Evolutionary conservation across 768 basidiomycete genomes (phyloP).

Genomic region (Rhodotorula graminis): DNA sequence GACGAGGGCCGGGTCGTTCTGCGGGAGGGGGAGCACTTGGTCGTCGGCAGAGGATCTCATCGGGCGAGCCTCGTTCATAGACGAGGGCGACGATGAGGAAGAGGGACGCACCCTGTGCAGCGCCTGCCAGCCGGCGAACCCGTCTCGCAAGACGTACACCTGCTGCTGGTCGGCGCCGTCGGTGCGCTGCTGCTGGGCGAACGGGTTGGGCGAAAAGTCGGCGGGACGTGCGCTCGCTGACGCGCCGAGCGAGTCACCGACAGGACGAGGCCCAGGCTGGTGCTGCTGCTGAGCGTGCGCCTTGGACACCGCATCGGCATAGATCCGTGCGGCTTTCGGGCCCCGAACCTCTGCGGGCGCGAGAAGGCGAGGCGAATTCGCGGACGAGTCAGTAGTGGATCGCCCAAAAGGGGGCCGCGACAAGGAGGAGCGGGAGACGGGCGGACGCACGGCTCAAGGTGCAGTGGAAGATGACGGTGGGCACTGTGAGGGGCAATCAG

Average conservation of each 20-base stretch:
- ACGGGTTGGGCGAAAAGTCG: constrained; percentile 30
- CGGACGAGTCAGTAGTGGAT: no score
- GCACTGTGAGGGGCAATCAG: background rate
- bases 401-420: background rate
- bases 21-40: background rate
- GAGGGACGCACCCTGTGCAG: constrained; percentile 21
- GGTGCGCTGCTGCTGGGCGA: background rate
- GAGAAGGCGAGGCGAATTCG: no score
- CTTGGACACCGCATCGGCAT: constrained; percentile 21
- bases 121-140: constrained; percentile 23
- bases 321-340: constrained; percentile 33
- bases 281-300: no score
- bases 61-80: background rate
- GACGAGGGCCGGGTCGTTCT: constrained; percentile 26
- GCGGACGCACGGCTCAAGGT: constrained; percentile 13
- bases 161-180: constrained; percentile 10
- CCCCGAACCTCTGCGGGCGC: constrained; percentile 26
- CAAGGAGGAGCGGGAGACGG: background rate
- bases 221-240: no score
- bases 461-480: constrained; percentile 36
- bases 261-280: no score
- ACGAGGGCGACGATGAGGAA: no score
- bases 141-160: constrained; percentile 31
- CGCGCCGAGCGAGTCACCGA: no score
- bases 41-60: no score